Evolutionary conservation across 805 yeast species (phyloP).

Genomic region (Ogataea angusta): DNA sequence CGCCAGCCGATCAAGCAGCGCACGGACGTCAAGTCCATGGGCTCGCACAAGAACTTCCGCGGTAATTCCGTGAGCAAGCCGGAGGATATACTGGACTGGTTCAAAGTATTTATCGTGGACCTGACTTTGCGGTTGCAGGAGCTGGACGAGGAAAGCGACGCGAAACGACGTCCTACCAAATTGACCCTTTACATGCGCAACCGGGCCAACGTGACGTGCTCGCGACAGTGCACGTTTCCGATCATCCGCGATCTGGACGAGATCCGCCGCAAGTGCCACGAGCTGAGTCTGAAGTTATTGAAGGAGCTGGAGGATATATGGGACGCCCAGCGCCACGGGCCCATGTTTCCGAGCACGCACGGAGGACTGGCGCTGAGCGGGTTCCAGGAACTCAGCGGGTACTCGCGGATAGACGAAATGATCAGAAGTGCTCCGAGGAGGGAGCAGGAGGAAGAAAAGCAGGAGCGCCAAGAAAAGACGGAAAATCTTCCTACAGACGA

Average conservation of each 20-base stretch:
- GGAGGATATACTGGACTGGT: conserved; percentile 70
- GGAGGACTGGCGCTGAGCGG: conserved; percentile 52
- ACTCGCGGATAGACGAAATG: conserved; percentile 9
- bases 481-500: not conserved
- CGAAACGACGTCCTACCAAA: conserved; percentile 52
- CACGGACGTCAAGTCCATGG: conserved; percentile 78
- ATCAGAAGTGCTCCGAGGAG: not conserved
- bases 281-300: conserved; percentile 21
- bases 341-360: conserved; percentile 47
- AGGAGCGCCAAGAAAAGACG: not conserved
- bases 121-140: conserved; percentile 68
- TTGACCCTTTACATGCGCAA: conserved; percentile 40
- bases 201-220: conserved; percentile 25
- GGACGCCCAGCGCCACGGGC: conserved; percentile 22
- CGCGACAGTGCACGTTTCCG: conserved; percentile 43
- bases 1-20: conserved; percentile 53
- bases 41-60: conserved; percentile 77
- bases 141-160: conserved; percentile 58
- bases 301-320: conserved; percentile 25
- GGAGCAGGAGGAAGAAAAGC: not conserved
- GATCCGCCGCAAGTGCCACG: conserved; percentile 28
- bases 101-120: conserved; percentile 80
- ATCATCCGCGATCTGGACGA: conserved; percentile 37
- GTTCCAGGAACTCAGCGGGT: conserved; percentile 40
- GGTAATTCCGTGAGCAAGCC: conserved; percentile 48